Evolutionary conservation across 345 rosid species (phyloP).

Genomic region (Rhodamnia argentea): DNA sequence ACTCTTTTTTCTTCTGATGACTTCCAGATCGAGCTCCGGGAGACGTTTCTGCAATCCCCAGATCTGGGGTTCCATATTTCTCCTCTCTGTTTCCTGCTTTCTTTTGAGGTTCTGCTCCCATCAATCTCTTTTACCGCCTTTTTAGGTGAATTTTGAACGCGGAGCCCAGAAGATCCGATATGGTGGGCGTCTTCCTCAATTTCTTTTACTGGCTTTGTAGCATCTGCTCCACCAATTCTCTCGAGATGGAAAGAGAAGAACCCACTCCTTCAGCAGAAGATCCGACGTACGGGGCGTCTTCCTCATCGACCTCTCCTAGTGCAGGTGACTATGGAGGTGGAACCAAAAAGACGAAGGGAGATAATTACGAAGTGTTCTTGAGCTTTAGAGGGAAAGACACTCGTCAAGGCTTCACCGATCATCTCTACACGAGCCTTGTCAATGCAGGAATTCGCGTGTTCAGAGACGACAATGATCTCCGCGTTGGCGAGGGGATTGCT

Average conservation of each 20-base stretch:
- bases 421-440: background rate
- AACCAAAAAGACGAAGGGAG: background rate
- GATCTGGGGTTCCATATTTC: background rate
- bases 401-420: background rate
- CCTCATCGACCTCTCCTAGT: background rate
- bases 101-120: background rate
- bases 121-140: background rate
- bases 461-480: accelerated
- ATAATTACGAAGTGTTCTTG: background rate
- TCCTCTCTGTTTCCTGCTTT: no score
- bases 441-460: background rate
- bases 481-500: background rate
- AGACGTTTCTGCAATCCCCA: background rate
- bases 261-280: background rate
- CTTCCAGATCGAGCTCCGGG: background rate
- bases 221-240: background rate
- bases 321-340: background rate
- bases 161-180: no score
- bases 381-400: background rate
- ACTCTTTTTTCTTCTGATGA: background rate
- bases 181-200: background rate
- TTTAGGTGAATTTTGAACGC: no score
- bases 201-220: background rate
- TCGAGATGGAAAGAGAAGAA: background rate
- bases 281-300: background rate